A percentile compares a stretch with the other conserved stretches of the same genome.
phyloP scores from a whole-genome alignment of 2,329 filamentous ascomycete species.

The Graphiopsis chlorocephala region DNA sequence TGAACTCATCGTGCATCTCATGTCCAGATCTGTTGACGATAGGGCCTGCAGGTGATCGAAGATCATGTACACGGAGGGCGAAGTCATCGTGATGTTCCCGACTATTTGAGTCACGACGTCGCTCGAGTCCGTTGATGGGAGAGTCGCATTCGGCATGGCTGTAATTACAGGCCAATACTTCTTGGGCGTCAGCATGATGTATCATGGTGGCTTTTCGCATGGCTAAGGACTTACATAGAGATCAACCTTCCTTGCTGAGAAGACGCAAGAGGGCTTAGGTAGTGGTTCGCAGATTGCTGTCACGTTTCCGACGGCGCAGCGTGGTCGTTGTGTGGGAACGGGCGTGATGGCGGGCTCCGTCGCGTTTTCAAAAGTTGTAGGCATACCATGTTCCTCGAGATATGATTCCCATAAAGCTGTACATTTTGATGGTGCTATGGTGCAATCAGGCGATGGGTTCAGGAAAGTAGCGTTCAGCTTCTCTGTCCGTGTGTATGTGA shows the following conservation, averaged over 20 bases:
- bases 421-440: constrained; percentile 5
- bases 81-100: constrained; percentile 12
- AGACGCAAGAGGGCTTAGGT: neutral
- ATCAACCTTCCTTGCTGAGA: constrained; percentile 4
- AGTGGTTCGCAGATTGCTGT: neutral
- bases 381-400: constrained; percentile 6
- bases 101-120: neutral
- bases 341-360: constrained; percentile 14
- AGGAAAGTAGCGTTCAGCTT: neutral
- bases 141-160: neutral
- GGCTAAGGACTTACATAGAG: neutral
- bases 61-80: constrained; percentile 12
- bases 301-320: constrained; percentile 2
- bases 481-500: neutral
- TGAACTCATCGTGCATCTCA: neutral
- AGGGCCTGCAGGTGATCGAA: constrained; percentile 12
- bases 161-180: constrained; percentile 12
- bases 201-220: neutral
- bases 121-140: neutral
- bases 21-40: neutral
- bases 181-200: neutral
- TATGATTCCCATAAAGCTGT: constrained; percentile 8
- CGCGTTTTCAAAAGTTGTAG: neutral
- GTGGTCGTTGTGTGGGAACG: constrained; percentile 5
- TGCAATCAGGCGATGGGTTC: constrained; percentile 4